Evolutionary conservation across 148 eudicot genomes (phyloP).

Genomic region (Gaultheria prostrata): DNA sequence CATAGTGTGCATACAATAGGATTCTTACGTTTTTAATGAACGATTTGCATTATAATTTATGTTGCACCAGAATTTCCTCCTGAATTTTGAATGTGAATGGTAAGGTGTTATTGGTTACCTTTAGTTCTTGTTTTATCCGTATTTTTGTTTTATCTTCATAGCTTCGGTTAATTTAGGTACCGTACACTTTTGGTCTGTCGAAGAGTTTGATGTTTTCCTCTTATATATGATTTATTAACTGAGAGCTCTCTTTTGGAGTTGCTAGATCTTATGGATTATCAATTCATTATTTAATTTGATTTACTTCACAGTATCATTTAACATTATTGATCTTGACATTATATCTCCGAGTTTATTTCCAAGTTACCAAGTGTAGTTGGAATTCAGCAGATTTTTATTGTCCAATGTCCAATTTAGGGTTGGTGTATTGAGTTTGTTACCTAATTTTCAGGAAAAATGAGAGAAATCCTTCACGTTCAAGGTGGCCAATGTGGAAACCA

Average conservation of each 20-base stretch:
- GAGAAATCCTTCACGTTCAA: slow-evolving; percentile 85
- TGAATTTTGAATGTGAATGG: background rate
- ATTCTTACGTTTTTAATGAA: background rate
- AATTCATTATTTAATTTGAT: background rate
- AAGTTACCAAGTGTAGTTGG: background rate
- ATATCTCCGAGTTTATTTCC: background rate
- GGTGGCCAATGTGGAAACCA: slow-evolving; percentile 93
- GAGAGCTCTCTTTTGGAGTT: background rate
- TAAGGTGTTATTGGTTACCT: background rate
- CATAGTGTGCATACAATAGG: background rate
- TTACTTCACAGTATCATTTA: background rate
- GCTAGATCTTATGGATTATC: background rate
- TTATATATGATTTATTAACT: background rate
- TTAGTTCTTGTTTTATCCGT: background rate
- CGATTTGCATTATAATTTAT: background rate
- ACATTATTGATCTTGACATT: background rate
- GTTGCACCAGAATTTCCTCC: background rate
- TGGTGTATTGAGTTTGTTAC: background rate
- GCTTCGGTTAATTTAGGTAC: background rate
- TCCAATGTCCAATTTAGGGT: background rate
- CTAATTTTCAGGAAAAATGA: slow-evolving; percentile 53
- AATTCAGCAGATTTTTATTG: background rate
- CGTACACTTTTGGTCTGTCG: background rate
- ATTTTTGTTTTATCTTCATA: background rate
- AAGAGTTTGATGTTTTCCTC: background rate